Base-by-base conservation (phyloP, 306 rosid species). In the Castanea sativa region DNA sequence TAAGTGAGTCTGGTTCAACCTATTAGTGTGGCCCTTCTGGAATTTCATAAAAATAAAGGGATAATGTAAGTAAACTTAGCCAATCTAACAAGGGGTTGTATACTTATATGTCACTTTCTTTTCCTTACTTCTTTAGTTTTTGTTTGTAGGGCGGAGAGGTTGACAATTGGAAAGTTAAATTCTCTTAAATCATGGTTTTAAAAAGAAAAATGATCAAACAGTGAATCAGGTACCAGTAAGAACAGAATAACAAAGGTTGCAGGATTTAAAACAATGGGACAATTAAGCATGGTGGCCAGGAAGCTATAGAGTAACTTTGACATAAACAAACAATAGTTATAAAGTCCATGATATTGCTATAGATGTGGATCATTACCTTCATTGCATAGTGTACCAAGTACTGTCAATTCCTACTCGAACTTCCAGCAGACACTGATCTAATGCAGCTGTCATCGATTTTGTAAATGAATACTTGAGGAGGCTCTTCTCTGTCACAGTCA, bases 391-490 rank as follows among this genome's bases (percentile, higher is more conserved):
- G 74, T 49, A 74, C 41, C 25, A 68, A 25, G 76, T 30, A 67
- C 20, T 51, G 70, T 78, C 55, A 92, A 23, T 82, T 83, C 52
- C 78, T 55, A 74, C 85, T 51, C 9, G 82, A 87, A 85, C 88
- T 85, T 81, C 85, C 91, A 53, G 85, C 79, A 75, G 90, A 82
- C 71, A 19, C 52, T 60, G 94, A 80, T 84, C 67, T 76, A 7
- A 55, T 10, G 58, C 67, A 67, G 79, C 77, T 69, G 75, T 73
- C 32, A 60, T 83, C 87, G 71, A 85, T 33, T 30, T 78, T 84
- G 73, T 91, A 92, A 65, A 92, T 73, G 86, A 91, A 91, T 73
- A 95, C 69, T 76, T 75, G 90, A 75, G 97, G 96, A 69, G 78
- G 87, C 81, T 84, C 89, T 77, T 85, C 97, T 78, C 99, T 92